Base-by-base conservation (phyloP, 805 yeast species). In the Kregervanrija delftensis region DNA sequence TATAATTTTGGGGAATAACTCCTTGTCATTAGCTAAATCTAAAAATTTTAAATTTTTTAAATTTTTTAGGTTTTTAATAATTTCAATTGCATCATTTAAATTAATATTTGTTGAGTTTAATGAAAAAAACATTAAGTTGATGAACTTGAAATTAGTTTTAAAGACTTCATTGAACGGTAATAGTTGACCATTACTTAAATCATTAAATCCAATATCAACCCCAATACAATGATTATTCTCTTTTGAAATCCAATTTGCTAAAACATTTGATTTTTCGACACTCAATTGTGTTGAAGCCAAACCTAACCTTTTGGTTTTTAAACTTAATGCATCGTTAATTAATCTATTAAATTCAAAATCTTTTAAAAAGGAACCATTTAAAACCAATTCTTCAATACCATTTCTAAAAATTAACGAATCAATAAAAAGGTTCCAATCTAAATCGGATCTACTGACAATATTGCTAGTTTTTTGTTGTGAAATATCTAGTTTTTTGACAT, bases 311-410 rank as follows among this genome's bases (percentile, higher is more conserved):
- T 67, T 68, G 1, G 83, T 77, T 12, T 66, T 60, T 16, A 66
- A 48, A 11, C 56, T 51, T 11, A 76, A 61, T 0, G 78, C 77
- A 17, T 60, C 62, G 8, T 59, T 59, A 17, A 77, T 65, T 38
- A 77, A 61, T 8, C 61, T 58, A 33, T 60, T 54, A 48, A 76
- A 76, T 33, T 63, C 67, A 3, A 58, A 60, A 47, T 71, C 73
- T 2, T 67, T 55, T 37, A 77, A 55, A 49, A 73, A 72, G 54
- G 81, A 77, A 1, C 83, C 82, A 50, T 77, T 76, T 41, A 77
- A 69, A 12, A 77, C 82, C 45, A 77, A 64, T 51, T 77, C 83
- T 55, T 75, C 81, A 32, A 77, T 67, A 0, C 83, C 82, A 5
- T 77, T 77, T 45, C 79, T 59, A 12, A 54, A 12, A 1, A 61